Conservation (phyloP, 2,329 filamentous ascomycete species). For the Aspergillus amoenus region DNA sequence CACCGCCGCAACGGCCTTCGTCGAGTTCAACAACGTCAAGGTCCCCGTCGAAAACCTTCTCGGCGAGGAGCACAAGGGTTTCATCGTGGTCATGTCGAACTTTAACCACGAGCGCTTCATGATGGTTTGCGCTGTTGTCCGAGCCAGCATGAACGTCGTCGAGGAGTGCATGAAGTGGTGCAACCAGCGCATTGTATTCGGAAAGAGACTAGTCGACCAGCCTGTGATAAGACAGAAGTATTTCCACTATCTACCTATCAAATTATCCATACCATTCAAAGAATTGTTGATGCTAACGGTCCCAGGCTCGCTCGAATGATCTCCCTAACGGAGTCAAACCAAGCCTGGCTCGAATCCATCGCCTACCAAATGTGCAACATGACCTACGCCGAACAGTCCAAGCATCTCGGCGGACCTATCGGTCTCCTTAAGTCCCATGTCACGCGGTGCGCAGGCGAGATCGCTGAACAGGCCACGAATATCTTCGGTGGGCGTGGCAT, state of each 20-base stretch:
- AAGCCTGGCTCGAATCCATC: constrained; percentile 80
- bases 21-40: constrained; percentile 84
- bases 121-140: constrained; percentile 67
- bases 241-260: not conserved
- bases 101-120: constrained; percentile 86
- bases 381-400: constrained; percentile 73
- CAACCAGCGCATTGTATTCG: constrained; percentile 81
- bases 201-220: constrained; percentile 78
- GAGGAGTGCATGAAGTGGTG: constrained; percentile 88
- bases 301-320: constrained; percentile 80
- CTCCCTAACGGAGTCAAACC: constrained; percentile 74
- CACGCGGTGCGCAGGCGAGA: constrained; percentile 76
- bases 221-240: constrained; percentile 78
- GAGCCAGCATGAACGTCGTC: constrained; percentile 66
- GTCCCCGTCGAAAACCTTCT: constrained; percentile 76
- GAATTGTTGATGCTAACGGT: too few species aligned
- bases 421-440: constrained; percentile 76
- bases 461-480: constrained; percentile 79
- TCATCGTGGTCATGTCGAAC: constrained; percentile 79
- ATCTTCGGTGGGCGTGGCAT: constrained; percentile 82
- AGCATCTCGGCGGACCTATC: constrained; percentile 75
- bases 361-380: constrained; percentile 88
- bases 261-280: not conserved
- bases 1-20: constrained; percentile 72
- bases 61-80: constrained; percentile 81